Base-by-base conservation (phyloP, 1,284 basidiomycete species). In the Exobasidium cylindrosporum region DNA sequence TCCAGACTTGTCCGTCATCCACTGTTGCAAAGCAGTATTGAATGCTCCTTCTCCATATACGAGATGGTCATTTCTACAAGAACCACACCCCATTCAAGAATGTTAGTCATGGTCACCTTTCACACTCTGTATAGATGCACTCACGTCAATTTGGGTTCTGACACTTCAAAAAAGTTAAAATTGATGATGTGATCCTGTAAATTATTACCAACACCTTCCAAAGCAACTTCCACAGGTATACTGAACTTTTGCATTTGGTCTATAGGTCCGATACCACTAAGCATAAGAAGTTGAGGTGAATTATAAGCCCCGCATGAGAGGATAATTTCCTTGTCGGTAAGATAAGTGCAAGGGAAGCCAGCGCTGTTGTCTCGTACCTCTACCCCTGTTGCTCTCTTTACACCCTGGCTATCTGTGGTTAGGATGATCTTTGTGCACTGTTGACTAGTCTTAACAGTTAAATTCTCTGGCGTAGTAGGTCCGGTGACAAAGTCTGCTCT, bases 131-230 rank as follows among this genome's bases (percentile, higher is more conserved):
- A 40, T n/a, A n/a, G n/a, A n/a, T n/a, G n/a, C n/a, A 40, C 35
- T 40, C 35, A 40, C 35, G 47, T 50, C 47, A 50, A 10, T 21
- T 50, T 7, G 10, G 47, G 47, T 21, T 24, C 21, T 24, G 23
- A 26, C 24, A 50, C 28, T 11, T 54, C 29, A 23, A 54, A 54
- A 24, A 24, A 54, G 52, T 54, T 54, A 24, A 54, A 54, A 24
- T 31, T 40, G 52, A 54, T 54, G 7, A 54, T 54, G 60, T 85
- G 85, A 59, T 85, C 85, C 58, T 84, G 84, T 7, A 84, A 73
- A 68, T 86, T 85, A 65, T 81, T 80, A 4, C 85, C 85, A 1
- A 85, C 84, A 2, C 84, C 84, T 5, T 82, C 81, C 13, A 85
- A 79, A 29, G 83, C 77, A 30, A 68, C 13, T 4, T 45, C 52